Base-by-base conservation (phyloP, 2,329 filamentous ascomycete genomes). In the Beauveria rudraprayagi region DNA sequence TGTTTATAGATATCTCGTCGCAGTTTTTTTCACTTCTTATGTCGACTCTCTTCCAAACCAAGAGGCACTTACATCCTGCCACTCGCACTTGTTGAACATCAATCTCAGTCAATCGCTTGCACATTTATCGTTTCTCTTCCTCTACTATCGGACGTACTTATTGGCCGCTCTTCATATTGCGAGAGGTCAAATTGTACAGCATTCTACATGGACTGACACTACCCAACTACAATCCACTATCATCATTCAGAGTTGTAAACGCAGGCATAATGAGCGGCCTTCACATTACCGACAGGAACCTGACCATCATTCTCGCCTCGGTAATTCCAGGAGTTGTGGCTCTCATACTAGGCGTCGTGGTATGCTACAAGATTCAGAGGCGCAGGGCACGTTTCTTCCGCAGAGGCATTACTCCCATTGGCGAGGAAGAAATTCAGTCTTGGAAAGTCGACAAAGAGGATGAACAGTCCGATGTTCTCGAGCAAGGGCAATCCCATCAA, bases 401-500 rank as follows among this genome's bases (percentile, higher is more conserved):
- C 56, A 75, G 84, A 56, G 83, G 82, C 53, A 82, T 83, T 50
- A 83, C 83, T 0, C 84, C 85, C 14, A 85, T 87, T 62, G 79
- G 82, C 64, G 85, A 87, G 66, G 83, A 86, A 63, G 85, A 87
- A 69, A 87, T 87, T 62, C 82, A 83, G 65, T 84, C 82, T 4
- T 87, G 85, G 85, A 85, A 83, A 67, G 72, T 73, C 30, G 74
- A 72, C 58, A 70, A 68, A 10, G 61, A 66, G 54, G 65, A 68
- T 46, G 69, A 74, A 65, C 72, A 75, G 68, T 65, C 67, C 14
- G 72, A 58, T n/a, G 62, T 67, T 44, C 63, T 65, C 37, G 65
- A 67, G 57, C 47, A 46, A 19, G 62, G 61, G 26, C 26, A 63
- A 24, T 61, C 56, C 16, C 55, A 65, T 26, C 63, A 46, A 9